Conservation (phyloP, 139 green algal genomes). For the Chlamydomonas sp. region DNA sequence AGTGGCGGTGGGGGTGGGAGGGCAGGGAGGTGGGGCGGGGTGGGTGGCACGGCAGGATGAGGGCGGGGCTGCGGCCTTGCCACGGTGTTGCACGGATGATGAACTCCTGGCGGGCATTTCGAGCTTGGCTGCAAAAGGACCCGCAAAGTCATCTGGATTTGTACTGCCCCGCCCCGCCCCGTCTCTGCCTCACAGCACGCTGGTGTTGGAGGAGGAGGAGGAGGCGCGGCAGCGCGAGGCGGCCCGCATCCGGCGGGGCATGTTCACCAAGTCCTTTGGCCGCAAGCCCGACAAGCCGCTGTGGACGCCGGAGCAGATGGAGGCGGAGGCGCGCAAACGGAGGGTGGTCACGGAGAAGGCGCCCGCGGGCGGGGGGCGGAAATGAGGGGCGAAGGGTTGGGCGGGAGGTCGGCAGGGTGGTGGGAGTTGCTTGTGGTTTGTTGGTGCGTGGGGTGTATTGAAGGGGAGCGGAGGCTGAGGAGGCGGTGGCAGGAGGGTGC, state of each 20-base stretch:
- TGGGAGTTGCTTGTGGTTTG: too few species aligned
- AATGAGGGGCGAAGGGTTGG: too few species aligned
- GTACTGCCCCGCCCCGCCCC: background rate
- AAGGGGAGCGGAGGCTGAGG: too few species aligned
- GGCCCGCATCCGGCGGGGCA: constrained; percentile 14
- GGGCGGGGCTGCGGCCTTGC: background rate
- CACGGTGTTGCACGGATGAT: too few species aligned
- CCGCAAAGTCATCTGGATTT: background rate
- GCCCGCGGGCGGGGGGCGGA: background rate
- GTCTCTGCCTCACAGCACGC: background rate
- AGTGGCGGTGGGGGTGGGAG: too few species aligned
- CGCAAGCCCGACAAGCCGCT: background rate
- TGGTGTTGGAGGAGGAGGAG: constrained; percentile 31
- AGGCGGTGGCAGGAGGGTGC: too few species aligned
- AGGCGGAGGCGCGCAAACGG: constrained; percentile 21
- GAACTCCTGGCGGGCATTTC: too few species aligned
- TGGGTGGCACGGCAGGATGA: background rate
- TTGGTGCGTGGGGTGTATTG: too few species aligned
- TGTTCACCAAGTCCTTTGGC: constrained; percentile 26
- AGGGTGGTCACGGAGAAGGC: background rate
- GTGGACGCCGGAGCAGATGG: constrained; percentile 25
- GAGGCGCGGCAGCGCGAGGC: constrained; percentile 21
- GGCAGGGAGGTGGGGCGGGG: too few species aligned
- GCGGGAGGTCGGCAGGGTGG: too few species aligned
- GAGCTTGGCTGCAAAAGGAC: too few species aligned